Conservation (phyloP, 1,284 basidiomycete species). For the Cryptococcus sp. region DNA sequence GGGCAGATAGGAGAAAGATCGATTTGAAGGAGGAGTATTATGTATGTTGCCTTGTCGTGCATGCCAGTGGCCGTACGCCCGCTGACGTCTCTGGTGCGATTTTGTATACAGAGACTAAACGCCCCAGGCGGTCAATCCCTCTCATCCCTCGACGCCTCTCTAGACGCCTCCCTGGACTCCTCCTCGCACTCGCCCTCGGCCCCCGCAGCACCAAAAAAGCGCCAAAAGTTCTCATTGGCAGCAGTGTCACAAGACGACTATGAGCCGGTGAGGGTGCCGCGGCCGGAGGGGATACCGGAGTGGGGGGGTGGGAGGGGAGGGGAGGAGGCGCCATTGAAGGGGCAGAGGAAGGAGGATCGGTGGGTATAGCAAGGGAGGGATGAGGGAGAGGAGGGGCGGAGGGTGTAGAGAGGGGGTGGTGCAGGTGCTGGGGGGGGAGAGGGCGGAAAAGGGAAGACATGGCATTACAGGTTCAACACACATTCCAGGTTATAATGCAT, state of each 20-base stretch:
- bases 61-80: neutral
- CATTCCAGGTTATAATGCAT: too few species aligned
- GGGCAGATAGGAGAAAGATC: conserved; percentile 75
- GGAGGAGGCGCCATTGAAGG: conserved; percentile 45
- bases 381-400: conserved; percentile 83
- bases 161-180: neutral
- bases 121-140: conserved; percentile 8
- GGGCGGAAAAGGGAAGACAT: too few species aligned
- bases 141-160: conserved; percentile 6
- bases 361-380: conserved; percentile 58
- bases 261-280: conserved; percentile 79
- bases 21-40: conserved; percentile 96
- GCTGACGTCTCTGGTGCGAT: neutral
- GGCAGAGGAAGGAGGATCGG: conserved; percentile 39
- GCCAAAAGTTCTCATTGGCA: conserved; percentile 34
- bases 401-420: conserved; percentile 50
- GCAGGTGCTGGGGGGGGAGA: conserved; percentile 1
- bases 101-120: conserved; percentile 24
- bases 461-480: too few species aligned
- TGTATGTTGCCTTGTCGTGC: conserved; percentile 57
- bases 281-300: conserved; percentile 78
- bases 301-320: conserved; percentile 72
- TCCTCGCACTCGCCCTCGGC: conserved; percentile 11
- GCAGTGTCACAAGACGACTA: conserved; percentile 60
- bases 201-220: conserved; percentile 1